Evolutionary conservation across 139 green algal genomes (phyloP).

Genomic region (Edaphochlamys debaryana): DNA sequence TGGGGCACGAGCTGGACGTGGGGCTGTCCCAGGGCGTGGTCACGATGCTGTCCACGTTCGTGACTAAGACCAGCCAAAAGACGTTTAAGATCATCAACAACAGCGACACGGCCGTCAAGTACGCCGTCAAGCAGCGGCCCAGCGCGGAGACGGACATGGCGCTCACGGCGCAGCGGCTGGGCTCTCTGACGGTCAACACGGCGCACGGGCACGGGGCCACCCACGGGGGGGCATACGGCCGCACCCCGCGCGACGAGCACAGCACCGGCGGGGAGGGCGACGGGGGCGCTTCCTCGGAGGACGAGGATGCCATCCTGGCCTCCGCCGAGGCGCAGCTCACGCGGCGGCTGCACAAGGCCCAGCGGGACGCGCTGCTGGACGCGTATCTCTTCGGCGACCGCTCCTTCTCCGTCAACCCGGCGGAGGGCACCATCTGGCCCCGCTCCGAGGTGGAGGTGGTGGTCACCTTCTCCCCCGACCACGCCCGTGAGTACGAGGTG

Average conservation of each 20-base stretch:
- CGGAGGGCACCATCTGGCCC: slow-evolving; percentile 71
- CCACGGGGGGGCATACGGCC: background rate
- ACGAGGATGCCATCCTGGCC: slow-evolving; percentile 59
- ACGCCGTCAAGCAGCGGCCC: slow-evolving; percentile 54
- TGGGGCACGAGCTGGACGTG: slow-evolving; percentile 70
- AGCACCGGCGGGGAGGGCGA: background rate
- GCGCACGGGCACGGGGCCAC: background rate
- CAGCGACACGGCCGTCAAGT: slow-evolving; percentile 55
- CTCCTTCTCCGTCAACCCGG: slow-evolving; percentile 60
- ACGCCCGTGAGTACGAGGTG: slow-evolving; percentile 62
- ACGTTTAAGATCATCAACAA: slow-evolving; percentile 72
- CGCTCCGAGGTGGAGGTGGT: slow-evolving; percentile 73
- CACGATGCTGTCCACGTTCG: slow-evolving; percentile 74
- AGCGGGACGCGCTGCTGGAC: slow-evolving; percentile 45
- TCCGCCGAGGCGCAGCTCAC: background rate
- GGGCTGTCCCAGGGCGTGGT: slow-evolving; percentile 55
- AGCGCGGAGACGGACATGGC: slow-evolving; percentile 23
- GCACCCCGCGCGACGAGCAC: too few species aligned
- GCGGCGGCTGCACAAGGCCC: slow-evolving; percentile 19
- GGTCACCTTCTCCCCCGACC: slow-evolving; percentile 75
- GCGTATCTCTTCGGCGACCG: slow-evolving; percentile 58
- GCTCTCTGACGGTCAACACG: background rate
- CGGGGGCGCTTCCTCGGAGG: slow-evolving; percentile 50
- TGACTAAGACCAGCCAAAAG: slow-evolving; percentile 73
- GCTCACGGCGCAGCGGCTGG: slow-evolving; percentile 21